Evolutionary conservation across 2,329 filamentous ascomycete genomes (phyloP).

Genomic region (Neocatenulostroma microsporum): DNA sequence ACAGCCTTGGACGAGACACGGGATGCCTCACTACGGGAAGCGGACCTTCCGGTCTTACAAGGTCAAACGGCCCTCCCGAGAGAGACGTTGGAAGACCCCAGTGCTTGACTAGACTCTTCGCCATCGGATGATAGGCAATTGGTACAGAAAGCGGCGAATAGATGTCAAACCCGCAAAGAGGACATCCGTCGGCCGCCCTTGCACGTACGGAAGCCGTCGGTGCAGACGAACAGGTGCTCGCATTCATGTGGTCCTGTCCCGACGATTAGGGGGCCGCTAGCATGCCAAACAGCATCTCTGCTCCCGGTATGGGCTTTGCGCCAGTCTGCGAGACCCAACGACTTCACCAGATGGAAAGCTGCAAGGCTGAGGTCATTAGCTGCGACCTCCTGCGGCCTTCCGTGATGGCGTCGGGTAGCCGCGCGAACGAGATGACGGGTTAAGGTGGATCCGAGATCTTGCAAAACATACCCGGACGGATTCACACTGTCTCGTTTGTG

Average conservation of each 20-base stretch:
- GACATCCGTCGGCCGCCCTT: too few species aligned
- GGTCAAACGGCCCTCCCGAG: not conserved
- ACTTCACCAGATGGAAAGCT: not conserved
- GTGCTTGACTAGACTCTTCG: too few species aligned
- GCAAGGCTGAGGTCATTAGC: not conserved
- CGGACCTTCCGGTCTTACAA: not conserved
- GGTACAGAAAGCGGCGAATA: too few species aligned
- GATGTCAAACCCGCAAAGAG: too few species aligned
- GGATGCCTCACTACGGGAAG: not conserved
- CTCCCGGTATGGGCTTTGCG: not conserved
- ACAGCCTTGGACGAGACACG: not conserved
- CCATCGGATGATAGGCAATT: too few species aligned
- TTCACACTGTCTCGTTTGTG: slow-evolving; percentile 3
- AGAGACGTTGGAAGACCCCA: too few species aligned
- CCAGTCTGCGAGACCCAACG: not conserved
- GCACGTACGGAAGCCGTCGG: too few species aligned
- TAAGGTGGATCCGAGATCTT: too few species aligned
- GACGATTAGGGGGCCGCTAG: not conserved
- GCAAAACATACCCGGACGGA: not conserved
- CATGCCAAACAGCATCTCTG: not conserved
- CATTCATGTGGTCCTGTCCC: not conserved
- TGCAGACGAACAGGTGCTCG: too few species aligned
- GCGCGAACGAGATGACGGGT: slow-evolving; percentile 2
- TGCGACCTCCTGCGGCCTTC: slow-evolving; percentile 2
- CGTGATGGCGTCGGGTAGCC: slow-evolving; percentile 1